These are phyloP conservation scores for Hypoxylon sp. DNA, from an alignment of 2,329 filamentous ascomycete species.

Conservation along the genomic window DNA sequence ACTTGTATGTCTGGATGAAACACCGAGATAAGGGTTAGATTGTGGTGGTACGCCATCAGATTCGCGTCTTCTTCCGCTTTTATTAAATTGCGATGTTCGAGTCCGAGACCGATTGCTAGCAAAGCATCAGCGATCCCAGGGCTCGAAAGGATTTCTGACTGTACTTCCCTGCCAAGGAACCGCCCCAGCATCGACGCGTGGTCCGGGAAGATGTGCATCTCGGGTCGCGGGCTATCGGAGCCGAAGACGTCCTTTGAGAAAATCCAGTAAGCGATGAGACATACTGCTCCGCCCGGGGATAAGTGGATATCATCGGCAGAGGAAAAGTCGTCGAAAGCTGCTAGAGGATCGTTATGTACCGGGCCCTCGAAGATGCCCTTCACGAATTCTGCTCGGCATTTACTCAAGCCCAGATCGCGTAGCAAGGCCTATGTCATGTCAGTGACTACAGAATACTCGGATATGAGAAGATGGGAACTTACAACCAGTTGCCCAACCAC, in stretches of 20 bases:
- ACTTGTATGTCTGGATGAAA: conserved; percentile 70
- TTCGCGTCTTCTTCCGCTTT: conserved; percentile 56
- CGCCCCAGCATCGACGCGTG: conserved; percentile 68
- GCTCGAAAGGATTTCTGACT: conserved; percentile 64
- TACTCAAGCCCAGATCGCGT: conserved; percentile 71
- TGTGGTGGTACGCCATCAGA: conserved; percentile 74
- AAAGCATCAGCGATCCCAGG: conserved; percentile 72
- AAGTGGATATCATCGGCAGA: conserved; percentile 68
- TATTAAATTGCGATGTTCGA: conserved; percentile 66
- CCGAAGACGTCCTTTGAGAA: conserved; percentile 75
- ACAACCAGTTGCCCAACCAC: conserved; percentile 81
- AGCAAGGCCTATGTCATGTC: conserved; percentile 68
- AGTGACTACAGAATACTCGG: conserved; percentile 24
- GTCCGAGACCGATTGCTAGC: conserved; percentile 71
- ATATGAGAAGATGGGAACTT: conserved; percentile 53
- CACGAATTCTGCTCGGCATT: conserved; percentile 63
- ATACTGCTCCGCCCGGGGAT: conserved; percentile 71
- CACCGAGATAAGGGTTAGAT: conserved; percentile 69
- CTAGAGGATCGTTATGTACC: conserved; percentile 63
- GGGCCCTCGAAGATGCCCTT: conserved; percentile 61
- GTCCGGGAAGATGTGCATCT: conserved; percentile 72
- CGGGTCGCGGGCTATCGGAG: conserved; percentile 67
- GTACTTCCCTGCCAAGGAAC: conserved; percentile 67
- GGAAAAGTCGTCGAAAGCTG: conserved; percentile 63
- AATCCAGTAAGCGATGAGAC: conserved; percentile 73